phyloP scores from a whole-genome alignment of 495 filamentous ascomycete species.

The Haplographium delicatum region DNA sequence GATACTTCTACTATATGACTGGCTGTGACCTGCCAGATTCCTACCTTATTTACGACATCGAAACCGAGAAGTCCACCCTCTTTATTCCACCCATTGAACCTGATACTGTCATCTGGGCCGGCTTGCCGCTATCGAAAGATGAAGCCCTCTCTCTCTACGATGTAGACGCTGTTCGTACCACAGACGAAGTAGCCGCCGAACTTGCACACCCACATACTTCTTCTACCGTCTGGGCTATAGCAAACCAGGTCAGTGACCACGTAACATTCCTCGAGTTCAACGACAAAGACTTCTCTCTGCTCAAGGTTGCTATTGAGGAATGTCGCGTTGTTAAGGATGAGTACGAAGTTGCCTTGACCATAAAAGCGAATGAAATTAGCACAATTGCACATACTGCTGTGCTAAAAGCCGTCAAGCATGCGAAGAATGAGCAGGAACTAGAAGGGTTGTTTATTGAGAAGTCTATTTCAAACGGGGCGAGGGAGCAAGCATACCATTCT shows the following conservation, averaged over 20 bases:
- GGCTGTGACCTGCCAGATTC: conserved; percentile 81
- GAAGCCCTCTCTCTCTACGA: conserved; percentile 67
- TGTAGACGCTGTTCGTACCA: conserved; percentile 55
- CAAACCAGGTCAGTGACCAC: conserved; percentile 60
- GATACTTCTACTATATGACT: conserved; percentile 91
- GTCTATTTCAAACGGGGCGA: conserved; percentile 70
- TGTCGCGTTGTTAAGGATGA: conserved; percentile 75
- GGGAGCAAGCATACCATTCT: conserved; percentile 76
- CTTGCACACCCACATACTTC: conserved; percentile 29
- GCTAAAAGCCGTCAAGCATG: conserved; percentile 57
- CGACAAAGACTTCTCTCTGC: conserved; percentile 50
- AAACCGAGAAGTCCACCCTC: conserved; percentile 66
- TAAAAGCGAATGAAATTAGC: conserved; percentile 77
- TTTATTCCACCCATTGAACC: conserved; percentile 89
- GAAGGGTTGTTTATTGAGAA: conserved; percentile 69
- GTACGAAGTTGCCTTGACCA: conserved; percentile 78
- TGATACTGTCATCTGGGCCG: conserved; percentile 92
- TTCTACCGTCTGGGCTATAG: conserved; percentile 61
- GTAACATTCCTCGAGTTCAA: conserved; percentile 61
- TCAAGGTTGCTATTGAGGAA: conserved; percentile 75
- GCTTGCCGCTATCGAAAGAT: conserved; percentile 70
- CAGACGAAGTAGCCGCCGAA: conserved; percentile 59
- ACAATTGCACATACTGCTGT: conserved; percentile 69
- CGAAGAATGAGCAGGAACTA: conserved; percentile 75
- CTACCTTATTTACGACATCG: conserved; percentile 75